Evolutionary conservation across 306 rosid species (phyloP).

Genomic region (Prunus campanulata): DNA sequence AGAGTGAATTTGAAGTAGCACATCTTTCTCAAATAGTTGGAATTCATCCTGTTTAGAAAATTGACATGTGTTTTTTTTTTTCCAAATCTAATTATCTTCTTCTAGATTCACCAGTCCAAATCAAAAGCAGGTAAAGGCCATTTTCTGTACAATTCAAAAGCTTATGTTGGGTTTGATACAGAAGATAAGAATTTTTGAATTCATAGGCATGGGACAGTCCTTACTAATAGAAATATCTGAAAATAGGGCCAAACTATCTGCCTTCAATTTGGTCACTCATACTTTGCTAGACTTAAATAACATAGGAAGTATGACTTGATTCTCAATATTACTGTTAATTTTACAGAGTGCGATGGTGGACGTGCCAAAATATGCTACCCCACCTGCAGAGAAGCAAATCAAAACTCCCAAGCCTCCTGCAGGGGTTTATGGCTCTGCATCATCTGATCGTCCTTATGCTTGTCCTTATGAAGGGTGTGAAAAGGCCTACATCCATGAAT

Average conservation of each 20-base stretch:
- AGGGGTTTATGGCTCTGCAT: slow-evolving; percentile 65
- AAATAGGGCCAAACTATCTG: background rate
- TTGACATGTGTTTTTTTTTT: background rate
- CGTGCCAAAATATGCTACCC: slow-evolving; percentile 55
- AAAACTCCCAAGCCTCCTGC: slow-evolving; percentile 63
- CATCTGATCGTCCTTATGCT: slow-evolving; percentile 88
- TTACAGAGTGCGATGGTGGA: slow-evolving; percentile 60
- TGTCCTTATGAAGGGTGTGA: slow-evolving; percentile 95
- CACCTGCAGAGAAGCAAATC: slow-evolving; percentile 64
- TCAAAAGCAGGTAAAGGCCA: background rate
- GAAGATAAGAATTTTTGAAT: background rate
- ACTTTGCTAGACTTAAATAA: background rate
- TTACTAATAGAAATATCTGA: background rate
- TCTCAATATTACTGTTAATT: background rate
- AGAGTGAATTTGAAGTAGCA: background rate
- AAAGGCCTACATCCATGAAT: slow-evolving; percentile 89
- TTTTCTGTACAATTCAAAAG: background rate
- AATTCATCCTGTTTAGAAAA: background rate
- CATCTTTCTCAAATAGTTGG: background rate
- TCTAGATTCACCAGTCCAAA: background rate
- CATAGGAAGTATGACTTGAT: background rate
- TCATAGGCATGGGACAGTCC: background rate
- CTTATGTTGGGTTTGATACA: background rate
- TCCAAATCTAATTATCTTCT: background rate
- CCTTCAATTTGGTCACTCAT: background rate